phyloP scores from a whole-genome alignment of 2,329 filamentous ascomycete species.

The Pseudogymnoascus pannorum region DNA sequence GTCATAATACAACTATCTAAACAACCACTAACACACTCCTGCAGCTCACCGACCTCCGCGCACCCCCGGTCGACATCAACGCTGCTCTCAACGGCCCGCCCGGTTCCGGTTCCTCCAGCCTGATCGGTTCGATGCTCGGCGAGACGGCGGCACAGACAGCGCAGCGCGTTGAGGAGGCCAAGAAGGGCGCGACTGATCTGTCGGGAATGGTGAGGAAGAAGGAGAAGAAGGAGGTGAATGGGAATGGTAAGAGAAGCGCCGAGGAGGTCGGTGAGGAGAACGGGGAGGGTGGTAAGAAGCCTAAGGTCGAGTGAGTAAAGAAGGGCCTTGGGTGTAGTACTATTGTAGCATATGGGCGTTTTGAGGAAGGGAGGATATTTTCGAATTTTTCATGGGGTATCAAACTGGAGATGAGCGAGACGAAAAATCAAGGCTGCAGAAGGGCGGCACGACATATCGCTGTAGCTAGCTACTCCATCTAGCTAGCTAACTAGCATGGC shows the following conservation, averaged over 20 bases:
- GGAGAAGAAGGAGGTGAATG: slow-evolving; percentile 32
- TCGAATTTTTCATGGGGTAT: background rate
- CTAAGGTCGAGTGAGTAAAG: slow-evolving; percentile 20
- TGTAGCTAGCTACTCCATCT: background rate
- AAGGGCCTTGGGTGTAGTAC: background rate
- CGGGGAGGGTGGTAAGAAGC: slow-evolving; percentile 27
- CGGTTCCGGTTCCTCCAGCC: slow-evolving; percentile 43
- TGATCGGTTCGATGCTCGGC: slow-evolving; percentile 57
- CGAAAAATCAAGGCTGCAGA: background rate
- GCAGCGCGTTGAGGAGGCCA: slow-evolving; percentile 63
- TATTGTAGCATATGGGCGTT: slow-evolving; percentile 1
- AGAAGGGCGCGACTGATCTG: slow-evolving; percentile 66
- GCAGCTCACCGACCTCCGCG: slow-evolving; percentile 61
- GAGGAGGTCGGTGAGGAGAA: slow-evolving; percentile 33
- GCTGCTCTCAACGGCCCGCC: slow-evolving; percentile 46
- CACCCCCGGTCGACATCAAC: slow-evolving; percentile 52
- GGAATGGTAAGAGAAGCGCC: slow-evolving; percentile 48
- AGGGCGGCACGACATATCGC: background rate
- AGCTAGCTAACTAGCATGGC: background rate
- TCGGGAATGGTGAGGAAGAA: slow-evolving; percentile 65
- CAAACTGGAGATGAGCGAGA: background rate
- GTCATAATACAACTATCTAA: slow-evolving; percentile 6
- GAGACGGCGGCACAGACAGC: slow-evolving; percentile 53
- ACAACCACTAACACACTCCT: slow-evolving; percentile 14
- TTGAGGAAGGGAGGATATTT: background rate